phyloP scores from a whole-genome alignment of 495 filamentous ascomycete genomes.

The Astrothelium subdiscretum region DNA sequence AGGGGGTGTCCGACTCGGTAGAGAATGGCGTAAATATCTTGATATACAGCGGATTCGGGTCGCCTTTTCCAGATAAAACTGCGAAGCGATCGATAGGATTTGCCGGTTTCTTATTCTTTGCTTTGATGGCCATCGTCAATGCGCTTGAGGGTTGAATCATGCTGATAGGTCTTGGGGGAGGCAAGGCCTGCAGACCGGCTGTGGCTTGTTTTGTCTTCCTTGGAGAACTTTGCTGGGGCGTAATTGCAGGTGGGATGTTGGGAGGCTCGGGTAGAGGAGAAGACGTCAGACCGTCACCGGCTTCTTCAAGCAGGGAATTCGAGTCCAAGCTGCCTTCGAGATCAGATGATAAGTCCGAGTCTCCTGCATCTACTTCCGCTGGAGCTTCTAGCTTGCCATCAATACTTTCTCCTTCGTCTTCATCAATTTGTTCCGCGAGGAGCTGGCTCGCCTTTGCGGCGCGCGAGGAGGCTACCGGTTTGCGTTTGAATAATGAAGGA shows the following conservation, averaged over 20 bases:
- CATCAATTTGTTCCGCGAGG: constrained; percentile 34
- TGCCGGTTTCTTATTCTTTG: constrained; percentile 64
- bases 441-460: constrained; percentile 38
- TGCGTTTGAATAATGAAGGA: constrained; percentile 50
- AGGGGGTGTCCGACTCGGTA: constrained; percentile 51
- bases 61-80: constrained; percentile 73
- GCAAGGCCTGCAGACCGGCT: constrained; percentile 60
- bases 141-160: constrained; percentile 69
- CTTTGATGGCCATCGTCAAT: constrained; percentile 58
- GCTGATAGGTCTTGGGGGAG: constrained; percentile 84
- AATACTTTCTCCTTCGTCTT: constrained; percentile 22
- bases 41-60: constrained; percentile 68
- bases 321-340: constrained; percentile 57
- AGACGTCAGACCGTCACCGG: constrained; percentile 27
- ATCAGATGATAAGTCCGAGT: constrained; percentile 48
- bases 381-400: constrained; percentile 15
- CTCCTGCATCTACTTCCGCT: constrained; percentile 38
- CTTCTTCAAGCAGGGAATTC: constrained; percentile 43
- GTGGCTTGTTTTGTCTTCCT: constrained; percentile 49
- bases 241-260: constrained; percentile 20
- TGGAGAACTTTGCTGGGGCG: constrained; percentile 35
- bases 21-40: constrained; percentile 85
- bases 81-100: constrained; percentile 80
- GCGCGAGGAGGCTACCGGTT: constrained; percentile 42
- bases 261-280: constrained; percentile 32